These are phyloP conservation scores for Blastosporella zonata DNA, from an alignment of 1,284 basidiomycete species.

Conservation along the genomic window DNA sequence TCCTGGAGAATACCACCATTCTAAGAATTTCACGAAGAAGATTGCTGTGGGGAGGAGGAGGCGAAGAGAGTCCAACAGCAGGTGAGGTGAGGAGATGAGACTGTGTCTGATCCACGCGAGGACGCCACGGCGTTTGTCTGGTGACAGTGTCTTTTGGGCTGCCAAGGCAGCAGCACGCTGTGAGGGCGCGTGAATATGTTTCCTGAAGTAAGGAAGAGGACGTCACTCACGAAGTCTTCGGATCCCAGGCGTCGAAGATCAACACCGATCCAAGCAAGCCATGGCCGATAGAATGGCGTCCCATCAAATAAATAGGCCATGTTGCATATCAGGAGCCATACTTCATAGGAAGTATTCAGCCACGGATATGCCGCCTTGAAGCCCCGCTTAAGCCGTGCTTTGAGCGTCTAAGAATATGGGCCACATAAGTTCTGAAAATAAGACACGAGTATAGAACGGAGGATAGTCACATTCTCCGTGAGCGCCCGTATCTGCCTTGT, in stretches of 20 bases:
- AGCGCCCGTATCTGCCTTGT: conserved; percentile 42
- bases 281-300: conserved; percentile 88
- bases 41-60: conserved; percentile 89
- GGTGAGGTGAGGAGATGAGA: conserved; percentile 52
- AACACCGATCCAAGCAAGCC: conserved; percentile 83
- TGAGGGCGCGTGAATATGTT: conserved; percentile 9
- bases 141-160: conserved; percentile 32
- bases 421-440: conserved; percentile 10
- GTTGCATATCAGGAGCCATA: conserved; percentile 83
- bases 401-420: conserved; percentile 31
- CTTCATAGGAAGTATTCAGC: conserved; percentile 73
- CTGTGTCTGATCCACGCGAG: conserved; percentile 42
- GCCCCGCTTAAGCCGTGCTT: conserved; percentile 47
- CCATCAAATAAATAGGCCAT: conserved; percentile 89
- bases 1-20: conserved; percentile 98
- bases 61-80: conserved; percentile 74
- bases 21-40: conserved; percentile 95
- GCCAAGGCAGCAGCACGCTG: conserved; percentile 42
- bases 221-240: conserved; percentile 65
- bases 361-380: conserved; percentile 84
- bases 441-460: conserved; percentile 1
- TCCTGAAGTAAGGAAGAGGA: not conserved
- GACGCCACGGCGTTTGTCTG: conserved; percentile 34
- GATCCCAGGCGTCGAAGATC: conserved; percentile 76
- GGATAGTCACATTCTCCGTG: conserved; percentile 44